Conservation (phyloP, 257 asterid species). For the Phtheirospermum japonicum region DNA sequence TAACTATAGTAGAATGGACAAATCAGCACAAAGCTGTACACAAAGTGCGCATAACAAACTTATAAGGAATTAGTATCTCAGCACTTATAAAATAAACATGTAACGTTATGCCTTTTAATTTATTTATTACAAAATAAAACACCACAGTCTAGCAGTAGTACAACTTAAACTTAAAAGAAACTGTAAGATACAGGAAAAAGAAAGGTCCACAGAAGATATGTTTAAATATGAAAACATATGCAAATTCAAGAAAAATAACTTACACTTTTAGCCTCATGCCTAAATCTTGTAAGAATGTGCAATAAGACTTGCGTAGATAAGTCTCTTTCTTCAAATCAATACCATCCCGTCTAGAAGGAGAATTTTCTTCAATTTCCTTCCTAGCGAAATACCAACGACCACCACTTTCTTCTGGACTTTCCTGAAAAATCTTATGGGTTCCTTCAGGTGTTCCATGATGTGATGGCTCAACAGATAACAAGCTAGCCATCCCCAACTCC, state of each 20-base stretch:
- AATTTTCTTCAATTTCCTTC: conserved; percentile 85
- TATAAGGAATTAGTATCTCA: too few relatives aligned
- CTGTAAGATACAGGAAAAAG: neutral
- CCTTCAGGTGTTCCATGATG: conserved; percentile 65
- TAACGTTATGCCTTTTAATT: neutral
- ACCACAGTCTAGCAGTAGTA: neutral
- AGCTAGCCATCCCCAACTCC: conserved; percentile 57
- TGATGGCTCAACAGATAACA: conserved; percentile 45
- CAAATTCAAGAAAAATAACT: conserved; percentile 30
- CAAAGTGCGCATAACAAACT: too few relatives aligned
- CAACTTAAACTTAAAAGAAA: neutral
- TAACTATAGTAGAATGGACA: neutral
- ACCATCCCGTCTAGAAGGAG: conserved; percentile 81
- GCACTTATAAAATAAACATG: neutral
- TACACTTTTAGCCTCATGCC: conserved; percentile 97
- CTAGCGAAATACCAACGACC: conserved; percentile 75
- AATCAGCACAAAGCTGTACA: neutral
- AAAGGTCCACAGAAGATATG: neutral
- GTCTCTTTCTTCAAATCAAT: conserved; percentile 87
- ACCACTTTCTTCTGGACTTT: conserved; percentile 59
- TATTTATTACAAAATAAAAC: neutral
- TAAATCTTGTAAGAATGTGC: conserved; percentile 77
- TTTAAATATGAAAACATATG: neutral
- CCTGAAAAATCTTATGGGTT: conserved; percentile 47
- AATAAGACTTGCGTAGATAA: conserved; percentile 75